Percentiles rank a stretch among this genome's conserved stretches.
These are phyloP conservation scores for Eucalyptus sideroxylon DNA, from an alignment of 345 rosid species.

Conservation along the genomic window DNA sequence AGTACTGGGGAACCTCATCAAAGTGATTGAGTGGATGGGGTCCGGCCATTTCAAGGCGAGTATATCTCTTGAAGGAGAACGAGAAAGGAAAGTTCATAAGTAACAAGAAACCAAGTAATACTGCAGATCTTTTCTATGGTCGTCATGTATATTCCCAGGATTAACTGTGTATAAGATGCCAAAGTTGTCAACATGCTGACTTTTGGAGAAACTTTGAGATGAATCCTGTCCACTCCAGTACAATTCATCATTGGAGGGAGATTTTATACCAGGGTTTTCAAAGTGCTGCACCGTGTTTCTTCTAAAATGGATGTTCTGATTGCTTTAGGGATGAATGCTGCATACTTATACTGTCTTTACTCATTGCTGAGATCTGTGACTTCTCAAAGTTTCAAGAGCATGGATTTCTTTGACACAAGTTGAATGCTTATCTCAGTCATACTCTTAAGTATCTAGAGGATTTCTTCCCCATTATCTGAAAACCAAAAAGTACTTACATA, in stretches of 20 bases:
- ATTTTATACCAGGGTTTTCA: conserved; percentile 60
- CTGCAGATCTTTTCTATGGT: conserved; percentile 57
- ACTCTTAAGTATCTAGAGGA: conserved; percentile 69
- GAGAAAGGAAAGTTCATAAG: conserved; percentile 38
- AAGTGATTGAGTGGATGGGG: conserved; percentile 57
- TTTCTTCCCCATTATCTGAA: neutral
- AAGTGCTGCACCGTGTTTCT: conserved; percentile 53
- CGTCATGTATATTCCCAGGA: conserved; percentile 60
- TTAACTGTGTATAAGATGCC: conserved; percentile 31
- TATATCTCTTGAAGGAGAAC: conserved; percentile 43
- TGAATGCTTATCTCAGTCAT: conserved; percentile 83
- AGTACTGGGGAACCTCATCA: conserved; percentile 63
- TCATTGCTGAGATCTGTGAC: conserved; percentile 59
- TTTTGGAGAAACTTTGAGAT: conserved; percentile 49
- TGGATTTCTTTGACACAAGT: conserved; percentile 82
- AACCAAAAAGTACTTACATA: neutral
- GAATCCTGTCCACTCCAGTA: conserved; percentile 68
- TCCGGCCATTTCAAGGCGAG: conserved; percentile 44
- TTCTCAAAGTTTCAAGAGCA: conserved; percentile 42
- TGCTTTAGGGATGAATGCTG: conserved; percentile 78
- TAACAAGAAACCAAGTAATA: conserved; percentile 47
- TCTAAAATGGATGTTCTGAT: conserved; percentile 88
- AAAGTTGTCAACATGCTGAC: conserved; percentile 59
- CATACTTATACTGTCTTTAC: conserved; percentile 72
- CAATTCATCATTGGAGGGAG: conserved; percentile 72